A percentile compares a stretch with the other conserved stretches of the same genome.
Conservation (phyloP, 192 early-diverging fungal genomes). For the Jimgerdemannia flammicorona region DNA sequence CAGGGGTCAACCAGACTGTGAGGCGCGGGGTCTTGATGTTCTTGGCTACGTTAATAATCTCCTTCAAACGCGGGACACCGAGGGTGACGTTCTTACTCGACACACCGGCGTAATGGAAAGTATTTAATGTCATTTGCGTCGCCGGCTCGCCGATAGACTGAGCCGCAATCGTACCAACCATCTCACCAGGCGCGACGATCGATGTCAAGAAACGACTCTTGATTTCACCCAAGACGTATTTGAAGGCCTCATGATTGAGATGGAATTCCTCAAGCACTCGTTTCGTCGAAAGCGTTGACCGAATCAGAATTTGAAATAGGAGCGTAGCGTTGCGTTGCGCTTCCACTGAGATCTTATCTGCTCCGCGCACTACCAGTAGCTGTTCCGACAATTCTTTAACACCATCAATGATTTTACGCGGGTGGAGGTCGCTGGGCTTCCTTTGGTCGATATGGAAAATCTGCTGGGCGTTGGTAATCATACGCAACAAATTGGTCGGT, state of each 20-base stretch:
- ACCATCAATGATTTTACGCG: constrained; percentile 71
- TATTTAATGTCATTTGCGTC: constrained; percentile 99
- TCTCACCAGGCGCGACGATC: constrained; percentile 92
- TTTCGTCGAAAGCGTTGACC: constrained; percentile 79
- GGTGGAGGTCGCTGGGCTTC: constrained; percentile 84
- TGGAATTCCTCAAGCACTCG: constrained; percentile 90
- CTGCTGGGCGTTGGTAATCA: constrained; percentile 89
- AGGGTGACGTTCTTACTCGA: constrained; percentile 94
- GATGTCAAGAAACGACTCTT: constrained; percentile 86
- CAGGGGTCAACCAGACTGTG: constrained; percentile 67
- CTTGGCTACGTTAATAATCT: constrained; percentile 98
- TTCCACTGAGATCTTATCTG: constrained; percentile 80
- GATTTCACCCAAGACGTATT: constrained; percentile 94
- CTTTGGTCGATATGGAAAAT: constrained; percentile 81
- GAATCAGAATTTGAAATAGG: constrained; percentile 79
- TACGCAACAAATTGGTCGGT: constrained; percentile 84
- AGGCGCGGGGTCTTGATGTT: constrained; percentile 94
- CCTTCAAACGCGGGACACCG: constrained; percentile 98
- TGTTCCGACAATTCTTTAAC: constrained; percentile 69
- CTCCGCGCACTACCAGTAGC: constrained; percentile 78
- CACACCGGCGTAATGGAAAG: constrained; percentile 99
- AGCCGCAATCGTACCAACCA: constrained; percentile 96
- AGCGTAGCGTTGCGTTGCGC: constrained; percentile 93
- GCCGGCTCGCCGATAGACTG: constrained; percentile 99
- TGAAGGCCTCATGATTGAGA: constrained; percentile 82